Evolutionary conservation across 2,329 filamentous ascomycete genomes (phyloP), one percentile per base, ranked within the genome.

Genomic region (Colletotrichum sojae): DNA sequence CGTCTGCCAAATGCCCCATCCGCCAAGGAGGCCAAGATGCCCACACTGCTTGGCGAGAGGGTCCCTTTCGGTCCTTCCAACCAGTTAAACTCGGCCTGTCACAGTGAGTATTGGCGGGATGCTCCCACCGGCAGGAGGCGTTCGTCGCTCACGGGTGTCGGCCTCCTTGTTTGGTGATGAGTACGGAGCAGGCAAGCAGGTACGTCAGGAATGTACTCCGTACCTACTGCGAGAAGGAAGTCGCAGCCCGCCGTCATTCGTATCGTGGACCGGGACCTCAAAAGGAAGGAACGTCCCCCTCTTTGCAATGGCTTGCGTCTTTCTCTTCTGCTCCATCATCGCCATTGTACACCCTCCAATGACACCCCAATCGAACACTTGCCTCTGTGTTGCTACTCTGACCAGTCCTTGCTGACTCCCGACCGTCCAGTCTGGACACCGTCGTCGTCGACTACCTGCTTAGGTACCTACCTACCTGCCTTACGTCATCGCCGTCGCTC

Each of bases 11-110:
- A 43, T n/a, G 13, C 16, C 13, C 13, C 40, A 5, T 43, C 40
- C 40, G 59, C 64, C 64, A 67, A 63, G 64, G 36, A 3, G 46
- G 59, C 64, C 59, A 67, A 67, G 64, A 57, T 15, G 52, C 16
- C 9, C 1, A 52, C 63, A 67, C 57, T 22, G 59, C 64, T 63
- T 63, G 53, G 25, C 25, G 18, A 5, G 56, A 63, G 64, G 58
- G 25, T 56, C 20, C 58, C 13, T 39, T 1, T 25, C 12, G 12
- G 16, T 9, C 22, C 43, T 13, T 15, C n/a, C 46, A 40, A 13
- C 57, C 57, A 60, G 57, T 60, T 16, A 13, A 31, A 52, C n/a
- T n/a, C 22, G 22, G 22, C 4, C 46, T 60, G 57, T 46, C 46
- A 45, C 46, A 9, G 27, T 15, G 6, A 25, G 22, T 25, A 25